Evolutionary conservation across 805 yeast species (phyloP), one percentile per base, ranked within the genome.

Genomic region (Ogataea minuta): DNA sequence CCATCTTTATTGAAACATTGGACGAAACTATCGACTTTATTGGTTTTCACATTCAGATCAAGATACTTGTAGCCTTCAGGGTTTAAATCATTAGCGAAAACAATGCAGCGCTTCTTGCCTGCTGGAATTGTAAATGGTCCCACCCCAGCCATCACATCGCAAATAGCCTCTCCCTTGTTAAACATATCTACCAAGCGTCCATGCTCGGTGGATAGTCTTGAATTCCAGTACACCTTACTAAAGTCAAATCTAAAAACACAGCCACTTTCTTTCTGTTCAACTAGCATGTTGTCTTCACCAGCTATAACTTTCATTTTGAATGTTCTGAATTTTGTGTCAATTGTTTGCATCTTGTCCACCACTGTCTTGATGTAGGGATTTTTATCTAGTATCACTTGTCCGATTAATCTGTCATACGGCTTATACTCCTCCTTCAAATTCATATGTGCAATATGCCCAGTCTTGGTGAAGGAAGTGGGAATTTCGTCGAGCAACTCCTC

Each of bases 71-170:
- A 85, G 43, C 95, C 81, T 44, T 83, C 85, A 0, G 97, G 98
- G 56, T 93, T 93, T 59, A 93, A 69, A 60, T 93, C 99, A 59
- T 90, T 93, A 9, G 97, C 96, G 51, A 93, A 69, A 0, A 87
- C 95, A 36, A 90, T 59, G 9, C 81, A 84, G 11, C 75, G 74
- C 45, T 83, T 86, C 60, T 84, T 88, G 10, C 90, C 98, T 0
- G 97, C 95, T 0, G 99, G 99, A 1, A 93, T 78, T 2, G 95
- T 91, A 67, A 95, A 93, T 4, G 99, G 99, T 0, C 99, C 99
- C 2, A 93, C 98, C 32, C 99, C 99, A 1, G 96, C 98, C 78
- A 95, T 86, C 0, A 89, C 97, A 66, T 93, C 99, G 53, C 88
- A 87, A 0, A 95, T 84, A 6, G 88, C 84, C 43, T 83, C 84